Evolutionary conservation across 2,329 filamentous ascomycete species (phyloP), one percentile per base, ranked within the genome.

Genomic region (Sclerotinia minor): DNA sequence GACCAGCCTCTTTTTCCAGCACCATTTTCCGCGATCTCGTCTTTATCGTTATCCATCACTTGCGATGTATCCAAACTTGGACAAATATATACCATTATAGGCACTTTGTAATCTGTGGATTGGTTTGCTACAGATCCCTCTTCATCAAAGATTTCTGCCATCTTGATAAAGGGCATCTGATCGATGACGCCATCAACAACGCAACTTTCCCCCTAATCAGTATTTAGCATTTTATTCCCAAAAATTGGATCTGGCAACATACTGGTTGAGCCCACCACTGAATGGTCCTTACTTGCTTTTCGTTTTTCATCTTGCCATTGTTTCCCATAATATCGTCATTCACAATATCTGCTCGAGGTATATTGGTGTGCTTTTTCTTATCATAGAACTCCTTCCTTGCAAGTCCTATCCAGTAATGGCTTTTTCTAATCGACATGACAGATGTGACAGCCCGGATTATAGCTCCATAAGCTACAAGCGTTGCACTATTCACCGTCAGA

Each of bases 151-250:
- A 35, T 21, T 54, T 54, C 52, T 11, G 19, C 19, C 29, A 54
- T 54, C 29, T 54, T 54, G 35, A 54, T 32, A 54, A 54, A 54
- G 52, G 29, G 52, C 52, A 54, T 32, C 29, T 54, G 52, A 17
- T 54, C 29, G 11, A 54, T 54, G 32, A 15, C 11, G 52, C 52
- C 52, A 21, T 35, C 29, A 54, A 54, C 19, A 54, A 35, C 32
- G 19, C 52, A 54, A 32, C 35, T 54, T 54, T 54, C 52, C 17
- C 52, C 52, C 52, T 54, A 54, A 9, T 54, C 29, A 54, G 52
- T 54, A 54, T 54, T 54, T 54, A 54, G 52, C 29, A 54, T 54
- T 54, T 35, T 32, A 54, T 21, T 54, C 52, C 17, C 52, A 54
- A 54, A 54, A 54, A 35, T 32, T 54, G 52, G 29, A 54, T 54